A percentile compares a stretch with the other conserved stretches of the same genome.
Conservation (phyloP, 164 flowering plant species). For the Vitis cinerea region DNA sequence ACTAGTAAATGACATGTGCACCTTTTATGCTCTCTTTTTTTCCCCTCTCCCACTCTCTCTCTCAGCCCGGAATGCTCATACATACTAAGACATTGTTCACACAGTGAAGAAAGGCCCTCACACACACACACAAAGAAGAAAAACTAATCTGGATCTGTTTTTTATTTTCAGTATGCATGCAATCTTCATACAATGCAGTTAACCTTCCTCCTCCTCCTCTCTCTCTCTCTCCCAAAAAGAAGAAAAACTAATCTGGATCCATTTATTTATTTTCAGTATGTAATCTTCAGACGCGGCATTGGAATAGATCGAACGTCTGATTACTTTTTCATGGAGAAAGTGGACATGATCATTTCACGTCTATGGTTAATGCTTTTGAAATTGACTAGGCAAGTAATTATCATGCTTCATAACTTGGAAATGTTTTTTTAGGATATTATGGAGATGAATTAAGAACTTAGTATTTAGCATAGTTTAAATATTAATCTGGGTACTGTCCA, state of each 20-base stretch:
- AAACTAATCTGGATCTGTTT: background rate
- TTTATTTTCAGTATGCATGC: background rate
- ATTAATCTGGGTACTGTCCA: no score
- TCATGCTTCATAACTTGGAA: background rate
- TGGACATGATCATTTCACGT: conserved; percentile 83
- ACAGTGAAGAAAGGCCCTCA: no score
- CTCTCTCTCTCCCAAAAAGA: no score
- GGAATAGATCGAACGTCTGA: conserved; percentile 84
- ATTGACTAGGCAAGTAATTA: conserved; percentile 57
- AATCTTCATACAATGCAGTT: background rate
- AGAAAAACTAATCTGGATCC: background rate
- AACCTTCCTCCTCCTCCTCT: background rate
- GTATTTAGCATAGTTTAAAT: no score
- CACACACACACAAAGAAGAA: no score
- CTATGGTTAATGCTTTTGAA: conserved; percentile 66
- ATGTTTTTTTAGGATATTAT: background rate
- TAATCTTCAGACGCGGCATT: conserved; percentile 89
- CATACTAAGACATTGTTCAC: no score
- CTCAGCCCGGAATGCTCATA: background rate
- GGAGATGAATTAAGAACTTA: no score
- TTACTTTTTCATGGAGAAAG: conserved; percentile 91
- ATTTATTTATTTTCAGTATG: conserved; percentile 45
- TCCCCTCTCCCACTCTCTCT: background rate
- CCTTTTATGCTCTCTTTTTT: no score
- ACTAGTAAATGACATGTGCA: no score